Base-by-base conservation (phyloP, 2,329 filamentous ascomycete genomes). In the Annulohypoxylon truncatum region DNA sequence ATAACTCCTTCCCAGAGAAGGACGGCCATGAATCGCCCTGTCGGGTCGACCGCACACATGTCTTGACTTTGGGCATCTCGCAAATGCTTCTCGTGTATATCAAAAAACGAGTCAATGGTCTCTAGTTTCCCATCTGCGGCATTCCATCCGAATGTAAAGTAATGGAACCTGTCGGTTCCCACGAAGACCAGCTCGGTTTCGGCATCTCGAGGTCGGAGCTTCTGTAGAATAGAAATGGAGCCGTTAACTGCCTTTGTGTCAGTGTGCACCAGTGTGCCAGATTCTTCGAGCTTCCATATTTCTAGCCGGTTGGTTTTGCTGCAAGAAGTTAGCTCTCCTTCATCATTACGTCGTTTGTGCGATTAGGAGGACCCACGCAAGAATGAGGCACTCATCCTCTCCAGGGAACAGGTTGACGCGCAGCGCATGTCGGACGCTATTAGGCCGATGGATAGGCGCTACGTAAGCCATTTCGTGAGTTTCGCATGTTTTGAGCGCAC, bases 71-170 rank as follows among this genome's bases (percentile, higher is more conserved):
- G 92, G 6, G 91, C 90, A 74, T 96, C 92, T 55, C 93, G 84
- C 85, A 90, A 87, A 66, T 88, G 84, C 35, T 82, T 84, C 73
- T 90, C 87, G 29, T 85, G 81, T 1, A 80, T 74, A 67, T 90
- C 87, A 40, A 82, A 79, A 40, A 87, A 85, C 1, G 80, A 71
- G 71, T 85, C 81, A 20, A 85, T 76, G 0, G 84, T 87, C 7
- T 86, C 82, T 2, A 90, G 78, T 61, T 82, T 77, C 18, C 79
- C 79, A 3, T 75, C 82, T 76, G 85, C 79, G 0, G 84, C 74
- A 72, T 97, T 89, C 94, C 96, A 99, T 13, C 86, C 89, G 18
- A 97, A 79, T 1, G 93, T 97, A 78, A 98, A 97, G 81, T 97
- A 98, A 74, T 94, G 90, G 72, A 92, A 92, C 59, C 92, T 89